phyloP scores from a whole-genome alignment of 352 stramenopile species.

The Aphanomyces astaci region DNA sequence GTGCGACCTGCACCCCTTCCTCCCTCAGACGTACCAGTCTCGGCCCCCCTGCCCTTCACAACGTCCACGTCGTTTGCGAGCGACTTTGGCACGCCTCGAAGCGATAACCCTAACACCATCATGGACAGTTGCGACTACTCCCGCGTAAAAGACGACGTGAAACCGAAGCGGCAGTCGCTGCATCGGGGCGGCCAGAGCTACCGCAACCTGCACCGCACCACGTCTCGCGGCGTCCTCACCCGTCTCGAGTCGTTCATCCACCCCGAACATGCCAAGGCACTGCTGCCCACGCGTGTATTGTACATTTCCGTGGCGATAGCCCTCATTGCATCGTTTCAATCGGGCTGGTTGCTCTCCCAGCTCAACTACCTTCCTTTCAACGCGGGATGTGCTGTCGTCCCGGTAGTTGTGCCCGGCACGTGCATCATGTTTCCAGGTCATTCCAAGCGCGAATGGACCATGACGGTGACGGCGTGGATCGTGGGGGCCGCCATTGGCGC shows the following conservation, averaged over 20 bases:
- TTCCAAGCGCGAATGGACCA: slow-evolving; percentile 43
- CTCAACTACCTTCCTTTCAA: slow-evolving; percentile 47
- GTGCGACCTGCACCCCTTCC: too few relatives aligned
- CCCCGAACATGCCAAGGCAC: background rate
- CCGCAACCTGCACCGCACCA: background rate
- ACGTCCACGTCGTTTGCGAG: background rate
- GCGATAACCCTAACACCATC: background rate
- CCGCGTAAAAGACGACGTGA: background rate
- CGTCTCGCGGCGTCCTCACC: background rate
- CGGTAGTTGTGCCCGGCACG: slow-evolving; percentile 28
- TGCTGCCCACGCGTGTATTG: slow-evolving; percentile 30
- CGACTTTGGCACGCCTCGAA: background rate
- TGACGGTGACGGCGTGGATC: slow-evolving; percentile 48
- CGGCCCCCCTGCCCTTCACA: background rate
- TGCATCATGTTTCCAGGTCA: slow-evolving; percentile 57
- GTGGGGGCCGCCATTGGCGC: slow-evolving; percentile 43
- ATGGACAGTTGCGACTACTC: background rate
- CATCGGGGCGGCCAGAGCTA: background rate
- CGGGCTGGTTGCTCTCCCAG: slow-evolving; percentile 48
- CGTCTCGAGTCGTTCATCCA: slow-evolving; percentile 12
- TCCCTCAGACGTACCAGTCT: too few relatives aligned
- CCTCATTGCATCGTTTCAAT: slow-evolving; percentile 42
- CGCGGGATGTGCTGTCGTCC: slow-evolving; percentile 33
- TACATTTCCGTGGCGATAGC: slow-evolving; percentile 39
- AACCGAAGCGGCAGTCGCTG: background rate